A percentile compares a stretch with the other conserved stretches of the same genome.
Conservation (phyloP, 106 monocot species). For the Acorus gramineus region DNA sequence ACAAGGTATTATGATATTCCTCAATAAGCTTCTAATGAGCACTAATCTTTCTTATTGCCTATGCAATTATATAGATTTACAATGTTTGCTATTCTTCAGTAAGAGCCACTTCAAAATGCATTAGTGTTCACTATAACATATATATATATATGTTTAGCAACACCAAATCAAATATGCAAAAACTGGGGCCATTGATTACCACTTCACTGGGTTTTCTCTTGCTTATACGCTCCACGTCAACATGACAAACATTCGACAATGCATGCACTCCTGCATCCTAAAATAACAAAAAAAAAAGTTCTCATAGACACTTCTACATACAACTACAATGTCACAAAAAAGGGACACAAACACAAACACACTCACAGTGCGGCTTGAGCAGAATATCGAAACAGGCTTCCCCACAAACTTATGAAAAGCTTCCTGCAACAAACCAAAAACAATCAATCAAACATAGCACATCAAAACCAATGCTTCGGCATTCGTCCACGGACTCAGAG, state of each 20-base stretch:
- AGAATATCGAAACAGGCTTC: conserved; percentile 54
- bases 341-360: neutral
- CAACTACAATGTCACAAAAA: neutral
- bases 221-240: conserved; percentile 85
- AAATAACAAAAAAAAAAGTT: conserved; percentile 8
- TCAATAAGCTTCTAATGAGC: no score
- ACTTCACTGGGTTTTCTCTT: conserved; percentile 86
- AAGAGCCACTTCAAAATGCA: no score
- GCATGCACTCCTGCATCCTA: conserved; percentile 94
- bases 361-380: conserved; percentile 88
- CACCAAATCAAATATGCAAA: neutral
- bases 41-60: no score
- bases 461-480: neutral
- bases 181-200: conserved; percentile 18
- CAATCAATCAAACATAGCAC: neutral
- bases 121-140: no score
- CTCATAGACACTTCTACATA: neutral
- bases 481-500: neutral
- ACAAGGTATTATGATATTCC: no score
- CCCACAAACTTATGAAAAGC: conserved; percentile 88
- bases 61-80: no score
- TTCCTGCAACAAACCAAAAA: conserved; percentile 40
- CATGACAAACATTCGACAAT: conserved; percentile 93
- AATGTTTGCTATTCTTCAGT: no score
- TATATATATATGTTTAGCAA: no score